Percentiles rank a stretch among this genome's conserved stretches.
Conservation (phyloP, 2,329 filamentous ascomycete genomes). For the Pestalotiopsis sp. region DNA sequence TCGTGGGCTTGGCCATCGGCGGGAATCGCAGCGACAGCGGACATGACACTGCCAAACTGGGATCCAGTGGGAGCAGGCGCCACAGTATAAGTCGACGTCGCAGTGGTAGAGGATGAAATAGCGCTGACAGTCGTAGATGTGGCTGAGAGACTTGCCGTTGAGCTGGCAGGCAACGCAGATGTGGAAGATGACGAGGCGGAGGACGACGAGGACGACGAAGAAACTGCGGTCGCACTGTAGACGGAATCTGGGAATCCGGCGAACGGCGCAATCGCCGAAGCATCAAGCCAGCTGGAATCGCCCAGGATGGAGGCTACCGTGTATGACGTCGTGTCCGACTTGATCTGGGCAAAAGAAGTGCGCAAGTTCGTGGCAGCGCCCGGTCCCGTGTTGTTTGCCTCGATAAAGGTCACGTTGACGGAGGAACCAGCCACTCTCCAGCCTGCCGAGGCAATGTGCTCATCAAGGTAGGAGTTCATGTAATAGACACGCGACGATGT, state of each 20-base stretch:
- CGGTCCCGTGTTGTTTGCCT: conserved; percentile 36
- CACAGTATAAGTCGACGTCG: conserved; percentile 26
- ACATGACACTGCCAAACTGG: conserved; percentile 43
- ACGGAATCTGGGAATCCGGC: conserved; percentile 31
- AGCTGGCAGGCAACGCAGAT: conserved; percentile 16
- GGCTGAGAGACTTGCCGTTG: neutral
- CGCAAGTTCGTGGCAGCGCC: conserved; percentile 28
- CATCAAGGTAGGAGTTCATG: conserved; percentile 33
- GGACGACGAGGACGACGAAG: conserved; percentile 7
- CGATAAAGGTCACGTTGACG: conserved; percentile 30
- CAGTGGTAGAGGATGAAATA: neutral
- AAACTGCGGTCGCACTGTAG: conserved; percentile 20
- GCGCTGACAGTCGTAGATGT: neutral
- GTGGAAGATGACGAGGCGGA: conserved; percentile 13
- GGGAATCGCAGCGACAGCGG: conserved; percentile 46
- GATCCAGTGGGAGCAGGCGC: conserved; percentile 38
- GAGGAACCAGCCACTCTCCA: conserved; percentile 29
- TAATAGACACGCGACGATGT: conserved; percentile 27
- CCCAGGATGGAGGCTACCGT: conserved; percentile 27
- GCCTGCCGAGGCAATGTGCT: conserved; percentile 27
- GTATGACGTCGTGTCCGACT: conserved; percentile 21
- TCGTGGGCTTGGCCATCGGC: conserved; percentile 41
- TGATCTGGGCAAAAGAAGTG: conserved; percentile 23
- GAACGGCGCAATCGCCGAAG: conserved; percentile 30
- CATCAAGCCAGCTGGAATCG: conserved; percentile 35